Base-by-base conservation (phyloP, 495 filamentous ascomycete species). In the Aspergillus saccharolyticus region DNA sequence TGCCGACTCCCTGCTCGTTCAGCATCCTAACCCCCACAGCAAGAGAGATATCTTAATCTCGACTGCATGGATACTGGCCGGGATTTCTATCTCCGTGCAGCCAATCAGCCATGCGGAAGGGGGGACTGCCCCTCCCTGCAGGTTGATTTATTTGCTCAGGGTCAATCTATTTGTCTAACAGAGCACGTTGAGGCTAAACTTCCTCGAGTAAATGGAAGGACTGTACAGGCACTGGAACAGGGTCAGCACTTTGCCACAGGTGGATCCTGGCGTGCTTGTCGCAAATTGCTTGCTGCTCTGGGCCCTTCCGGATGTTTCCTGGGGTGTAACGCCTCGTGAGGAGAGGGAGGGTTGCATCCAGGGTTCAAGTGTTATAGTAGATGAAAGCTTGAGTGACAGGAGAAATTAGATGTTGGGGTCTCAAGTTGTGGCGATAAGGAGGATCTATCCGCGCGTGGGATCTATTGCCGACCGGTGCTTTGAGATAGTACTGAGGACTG, bases 41-140 rank as follows among this genome's bases (percentile, higher is more conserved):
- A 8, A 49, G 46, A 49, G 24, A 28, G 24, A 28, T 28, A 50
- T 50, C 47, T 50, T 50, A 50, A 50, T 50, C 47, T 50, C 22
- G 47, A 50, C 47, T 28, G 22, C 22, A 50, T 52, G 47, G 49
- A 28, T 43, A 44, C 20, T 52, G 42, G 55, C 49, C 42, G 47
- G 24, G 43, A 8, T 44, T 53, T 44, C 16, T 39, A 39, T 39
- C 33, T 39, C 33, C 33, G 33, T 15, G 33, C 12, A 12, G 12
- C 33, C 33, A 39, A 39, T 39, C 33, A 39, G 33, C 7, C 12
- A 30, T 39, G 20, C 43, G 42, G 20, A 17, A 3, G 8, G 22
- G 12, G 43, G 22, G 8, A n/a, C n/a, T 25, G 22, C 30, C 48
- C 22, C 22, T 51, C n/a, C 16, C 30, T 17, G 33, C 33, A 39